A percentile compares a stretch with the other conserved stretches of the same genome.
phyloP scores from a whole-genome alignment of 805 yeast species.

The Tetrapisispora phaffii region DNA sequence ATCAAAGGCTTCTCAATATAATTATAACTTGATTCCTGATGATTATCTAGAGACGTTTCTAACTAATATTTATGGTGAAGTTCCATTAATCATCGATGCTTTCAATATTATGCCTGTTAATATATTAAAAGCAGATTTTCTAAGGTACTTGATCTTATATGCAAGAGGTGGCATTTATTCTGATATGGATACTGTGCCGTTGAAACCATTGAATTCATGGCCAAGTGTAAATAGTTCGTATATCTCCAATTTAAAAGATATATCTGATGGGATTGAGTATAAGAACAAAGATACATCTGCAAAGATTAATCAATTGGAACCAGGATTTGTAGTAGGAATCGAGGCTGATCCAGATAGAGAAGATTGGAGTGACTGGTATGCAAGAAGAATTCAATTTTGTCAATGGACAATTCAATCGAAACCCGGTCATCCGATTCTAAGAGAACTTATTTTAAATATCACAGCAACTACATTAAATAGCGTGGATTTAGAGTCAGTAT shows the following conservation, averaged over 20 bases:
- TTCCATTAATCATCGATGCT: constrained; percentile 71
- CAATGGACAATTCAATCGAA: constrained; percentile 93
- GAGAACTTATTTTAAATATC: constrained; percentile 71
- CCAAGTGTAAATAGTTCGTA: constrained; percentile 37
- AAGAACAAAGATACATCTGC: constrained; percentile 4
- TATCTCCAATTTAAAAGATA: constrained; percentile 8
- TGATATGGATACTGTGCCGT: constrained; percentile 75
- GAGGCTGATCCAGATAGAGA: constrained; percentile 94
- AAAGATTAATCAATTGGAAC: constrained; percentile 10
- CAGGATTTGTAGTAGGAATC: constrained; percentile 79
- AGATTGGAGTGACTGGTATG: constrained; percentile 90
- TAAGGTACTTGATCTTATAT: constrained; percentile 73
- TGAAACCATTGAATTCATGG: constrained; percentile 73
- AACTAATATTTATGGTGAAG: constrained; percentile 47
- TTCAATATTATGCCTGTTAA: constrained; percentile 67
- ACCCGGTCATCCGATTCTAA: constrained; percentile 79
- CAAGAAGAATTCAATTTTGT: constrained; percentile 85
- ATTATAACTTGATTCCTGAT: constrained; percentile 66
- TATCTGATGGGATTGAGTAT: constrained; percentile 14
- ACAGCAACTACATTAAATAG: constrained; percentile 58
- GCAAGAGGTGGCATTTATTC: constrained; percentile 92
- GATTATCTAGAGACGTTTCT: constrained; percentile 48
- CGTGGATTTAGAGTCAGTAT: constrained; percentile 3
- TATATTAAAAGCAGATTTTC: constrained; percentile 86
- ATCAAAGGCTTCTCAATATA: constrained; percentile 31